phyloP scores from a whole-genome alignment of 805 yeast genomes.

The Saturnispora zaruensis region DNA sequence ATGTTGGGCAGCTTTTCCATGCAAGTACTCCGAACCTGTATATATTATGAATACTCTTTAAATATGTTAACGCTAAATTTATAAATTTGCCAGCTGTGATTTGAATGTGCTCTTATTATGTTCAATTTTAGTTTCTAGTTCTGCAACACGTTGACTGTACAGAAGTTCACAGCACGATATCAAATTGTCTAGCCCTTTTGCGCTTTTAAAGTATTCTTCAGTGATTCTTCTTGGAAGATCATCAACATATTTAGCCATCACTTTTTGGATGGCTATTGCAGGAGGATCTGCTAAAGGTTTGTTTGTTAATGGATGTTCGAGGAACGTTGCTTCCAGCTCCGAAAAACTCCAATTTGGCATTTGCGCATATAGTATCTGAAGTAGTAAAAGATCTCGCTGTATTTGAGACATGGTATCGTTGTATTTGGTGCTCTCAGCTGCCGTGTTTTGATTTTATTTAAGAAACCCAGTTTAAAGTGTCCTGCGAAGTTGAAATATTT shows the following conservation, averaged over 20 bases:
- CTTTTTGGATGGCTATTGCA: not conserved
- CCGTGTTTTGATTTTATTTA: not conserved
- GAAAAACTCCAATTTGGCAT: slow-evolving; percentile 4
- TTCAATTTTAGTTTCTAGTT: slow-evolving; percentile 1
- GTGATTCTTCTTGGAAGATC: slow-evolving; percentile 5
- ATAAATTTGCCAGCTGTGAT: not conserved
- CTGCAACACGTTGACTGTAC: slow-evolving; percentile 1
- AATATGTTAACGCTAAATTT: not conserved
- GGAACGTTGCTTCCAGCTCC: not conserved
- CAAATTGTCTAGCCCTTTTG: not conserved
- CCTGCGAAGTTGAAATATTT: not conserved
- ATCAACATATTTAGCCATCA: not conserved
- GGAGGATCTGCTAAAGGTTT: not conserved
- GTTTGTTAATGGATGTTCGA: not conserved
- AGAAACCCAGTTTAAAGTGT: not conserved
- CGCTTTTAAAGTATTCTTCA: not conserved
- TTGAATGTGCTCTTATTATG: not conserved
- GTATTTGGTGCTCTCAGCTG: not conserved
- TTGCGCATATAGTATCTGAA: slow-evolving; percentile 5
- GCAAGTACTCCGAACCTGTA: not conserved
- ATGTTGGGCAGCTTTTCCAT: not conserved
- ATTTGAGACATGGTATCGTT: slow-evolving; percentile 1
- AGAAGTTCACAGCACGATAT: slow-evolving; percentile 1
- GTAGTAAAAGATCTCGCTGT: not conserved
- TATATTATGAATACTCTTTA: not conserved